Evolutionary conservation across 2,329 filamentous ascomycete genomes (phyloP), one percentile per base, ranked within the genome.

Genomic region (Cylindrodendrum hubeiense): DNA sequence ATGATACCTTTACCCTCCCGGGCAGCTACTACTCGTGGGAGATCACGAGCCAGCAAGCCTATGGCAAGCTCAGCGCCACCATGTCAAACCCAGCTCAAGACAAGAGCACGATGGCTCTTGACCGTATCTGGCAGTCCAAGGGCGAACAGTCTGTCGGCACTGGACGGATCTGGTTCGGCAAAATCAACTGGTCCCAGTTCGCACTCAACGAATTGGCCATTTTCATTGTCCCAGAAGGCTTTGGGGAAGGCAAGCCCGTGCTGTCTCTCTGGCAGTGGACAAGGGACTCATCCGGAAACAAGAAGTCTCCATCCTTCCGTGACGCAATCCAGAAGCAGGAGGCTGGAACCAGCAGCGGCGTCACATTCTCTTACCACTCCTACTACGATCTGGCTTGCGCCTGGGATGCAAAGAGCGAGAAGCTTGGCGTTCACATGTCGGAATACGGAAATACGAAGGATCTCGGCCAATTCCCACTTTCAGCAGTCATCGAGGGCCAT

Each of bases 201-300:
- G 65, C 70, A 0, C 30, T 3, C 5, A 24, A 73, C 1, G 71
- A 73, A 46, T 24, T 34, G 0, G 67, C 67, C 26, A 70, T 73
- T 5, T 73, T 73, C 6, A 70, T 73, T 9, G 58, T 65, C 0
- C 71, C 71, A 0, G 68, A 73, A 1, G 71, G 71, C 0, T 64
- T 73, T 9, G 71, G 70, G 0, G 62, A 70, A 1, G 70, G 65
- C 0, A 72, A 68, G 53, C 71, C 70, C 24, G 22, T 72, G 2
- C 6, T 72, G 0, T 70, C 70, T 0, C 28, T 65, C 1, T 72
- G 71, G 71, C 71, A 73, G 17, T 73, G 49, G 52, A 68, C 71
- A 0, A 22, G 58, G 2, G 63, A 66, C 6, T 49, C 50, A 0
- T 33, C 51, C 0, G 66, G 66, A 3, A 63, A 60, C 0, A 72